Evolutionary conservation across 768 basidiomycete species (phyloP), one percentile per base, ranked within the genome.

Genomic region (Rubroboletus satanas): DNA sequence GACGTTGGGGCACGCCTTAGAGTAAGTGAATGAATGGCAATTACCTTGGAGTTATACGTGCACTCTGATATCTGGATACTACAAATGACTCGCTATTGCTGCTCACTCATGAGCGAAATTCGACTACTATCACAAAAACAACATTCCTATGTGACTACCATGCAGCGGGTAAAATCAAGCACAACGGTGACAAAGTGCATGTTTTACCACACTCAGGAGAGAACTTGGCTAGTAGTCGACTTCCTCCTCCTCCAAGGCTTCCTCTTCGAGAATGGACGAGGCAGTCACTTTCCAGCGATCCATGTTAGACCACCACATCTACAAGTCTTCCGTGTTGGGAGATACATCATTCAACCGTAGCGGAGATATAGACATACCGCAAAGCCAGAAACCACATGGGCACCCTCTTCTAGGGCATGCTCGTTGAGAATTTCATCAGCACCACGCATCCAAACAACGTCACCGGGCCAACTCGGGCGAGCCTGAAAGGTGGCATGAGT

Each of bases 391-490:
- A n/a, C n/a, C n/a, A n/a, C n/a, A n/a, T 5, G 26, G 26, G 26
- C 26, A 5, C 26, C 26, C 10, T 7, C 10, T 26, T 49, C 29
- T 2, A 4, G 21, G 5, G 28, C 26, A 12, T 31, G 37, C 14
- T 49, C 49, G 1, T 14, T 21, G 12, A 23, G 28, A 10, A 49
- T 31, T 1, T 50, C 29, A 31, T 14, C 31, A 18, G 38, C 42
- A 10, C 8, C 0, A 5, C 1, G 0, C 0, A 10, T 5, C 42
- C 42, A 43, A 4, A 26, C 2, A 9, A 2, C 2, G 2, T 15
- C 23, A 14, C 1, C 39, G 7, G 41, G 14, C 41, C 41, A 43
- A n/a, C n/a, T n/a, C n/a, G n/a, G n/a, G n/a, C n/a, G n/a, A 5
- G 0, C 2, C 42, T 43, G 42, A 2, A 26, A 43, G n/a, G 8